These are phyloP conservation scores for Lumnitzera racemosa DNA, from an alignment of 345 rosid species.

Conservation along the genomic window DNA sequence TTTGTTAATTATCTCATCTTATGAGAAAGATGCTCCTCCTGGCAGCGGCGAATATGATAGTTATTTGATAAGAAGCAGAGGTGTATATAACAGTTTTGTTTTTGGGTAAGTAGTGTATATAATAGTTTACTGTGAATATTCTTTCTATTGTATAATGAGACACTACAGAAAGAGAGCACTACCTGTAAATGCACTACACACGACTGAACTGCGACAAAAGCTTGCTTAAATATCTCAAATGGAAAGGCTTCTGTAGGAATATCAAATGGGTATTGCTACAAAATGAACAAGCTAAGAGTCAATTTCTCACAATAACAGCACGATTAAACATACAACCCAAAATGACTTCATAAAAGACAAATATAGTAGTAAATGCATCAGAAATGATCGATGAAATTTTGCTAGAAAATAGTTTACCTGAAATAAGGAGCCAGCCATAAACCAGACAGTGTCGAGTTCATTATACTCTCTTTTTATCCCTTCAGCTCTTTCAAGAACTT, in stretches of 20 bases:
- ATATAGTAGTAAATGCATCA: neutral
- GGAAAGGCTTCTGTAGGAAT: constrained; percentile 95
- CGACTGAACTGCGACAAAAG: constrained; percentile 93
- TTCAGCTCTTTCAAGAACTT: constrained; percentile 78
- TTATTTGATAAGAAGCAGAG: too few species aligned
- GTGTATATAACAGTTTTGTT: too few species aligned
- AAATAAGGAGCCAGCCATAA: constrained; percentile 98
- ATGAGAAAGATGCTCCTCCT: neutral
- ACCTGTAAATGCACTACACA: constrained; percentile 98
- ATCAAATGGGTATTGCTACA: constrained; percentile 96
- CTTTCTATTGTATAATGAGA: neutral
- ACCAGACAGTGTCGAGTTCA: constrained; percentile 98
- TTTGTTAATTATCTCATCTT: neutral
- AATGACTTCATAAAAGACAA: neutral
- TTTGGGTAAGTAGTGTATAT: too few species aligned
- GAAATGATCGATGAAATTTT: constrained; percentile 1
- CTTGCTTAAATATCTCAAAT: constrained; percentile 93
- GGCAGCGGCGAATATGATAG: neutral
- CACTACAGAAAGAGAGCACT: neutral
- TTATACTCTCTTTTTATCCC: constrained; percentile 88
- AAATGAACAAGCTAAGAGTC: constrained; percentile 15
- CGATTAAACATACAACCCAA: neutral
- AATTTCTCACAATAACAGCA: constrained; percentile 1
- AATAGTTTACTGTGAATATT: too few species aligned
- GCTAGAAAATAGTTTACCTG: constrained; percentile 38